Conservation (phyloP, 495 filamentous ascomycete genomes). For the Clohesyomyces aquaticus region DNA sequence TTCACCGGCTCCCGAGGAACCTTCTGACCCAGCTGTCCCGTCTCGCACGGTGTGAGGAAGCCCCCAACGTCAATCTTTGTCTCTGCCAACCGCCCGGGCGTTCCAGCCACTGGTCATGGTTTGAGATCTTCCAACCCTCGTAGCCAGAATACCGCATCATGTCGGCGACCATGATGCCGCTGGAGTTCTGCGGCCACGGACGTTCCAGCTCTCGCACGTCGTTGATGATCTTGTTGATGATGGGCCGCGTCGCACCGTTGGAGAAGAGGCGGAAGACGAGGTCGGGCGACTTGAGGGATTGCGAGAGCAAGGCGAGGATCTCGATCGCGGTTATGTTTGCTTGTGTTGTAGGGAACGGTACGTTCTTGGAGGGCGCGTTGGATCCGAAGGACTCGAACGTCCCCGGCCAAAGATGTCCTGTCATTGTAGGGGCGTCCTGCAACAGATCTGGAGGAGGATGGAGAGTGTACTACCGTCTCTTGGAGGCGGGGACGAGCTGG, state of each 20-base stretch:
- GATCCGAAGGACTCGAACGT: slow-evolving; percentile 3
- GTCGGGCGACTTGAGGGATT: slow-evolving; percentile 4
- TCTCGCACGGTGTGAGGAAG: background rate
- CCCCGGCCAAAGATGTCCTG: background rate
- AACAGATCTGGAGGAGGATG: too few species aligned
- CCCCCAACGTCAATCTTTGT: background rate
- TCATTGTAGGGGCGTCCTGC: background rate
- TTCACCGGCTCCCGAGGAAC: background rate
- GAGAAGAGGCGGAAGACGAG: slow-evolving; percentile 10
- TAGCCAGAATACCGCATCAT: slow-evolving; percentile 10
- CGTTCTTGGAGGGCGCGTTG: background rate
- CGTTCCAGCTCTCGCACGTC: background rate
- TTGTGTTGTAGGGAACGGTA: slow-evolving; percentile 6
- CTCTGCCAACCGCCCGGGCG: background rate
- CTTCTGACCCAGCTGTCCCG: background rate
- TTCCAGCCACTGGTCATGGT: background rate
- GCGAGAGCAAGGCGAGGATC: slow-evolving; percentile 20
- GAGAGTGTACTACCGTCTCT: too few species aligned
- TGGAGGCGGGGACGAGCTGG: too few species aligned
- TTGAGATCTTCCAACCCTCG: slow-evolving; percentile 9
- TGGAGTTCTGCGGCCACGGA: background rate
- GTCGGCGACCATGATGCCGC: slow-evolving; percentile 1
- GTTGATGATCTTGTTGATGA: slow-evolving; percentile 11
- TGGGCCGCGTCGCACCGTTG: slow-evolving; percentile 4
- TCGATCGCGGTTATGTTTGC: slow-evolving; percentile 25